Percentiles rank a stretch among this genome's conserved stretches.
These are phyloP conservation scores for Cryphonectria radicalis DNA, from an alignment of 2,329 filamentous ascomycete species.

Conservation along the genomic window DNA sequence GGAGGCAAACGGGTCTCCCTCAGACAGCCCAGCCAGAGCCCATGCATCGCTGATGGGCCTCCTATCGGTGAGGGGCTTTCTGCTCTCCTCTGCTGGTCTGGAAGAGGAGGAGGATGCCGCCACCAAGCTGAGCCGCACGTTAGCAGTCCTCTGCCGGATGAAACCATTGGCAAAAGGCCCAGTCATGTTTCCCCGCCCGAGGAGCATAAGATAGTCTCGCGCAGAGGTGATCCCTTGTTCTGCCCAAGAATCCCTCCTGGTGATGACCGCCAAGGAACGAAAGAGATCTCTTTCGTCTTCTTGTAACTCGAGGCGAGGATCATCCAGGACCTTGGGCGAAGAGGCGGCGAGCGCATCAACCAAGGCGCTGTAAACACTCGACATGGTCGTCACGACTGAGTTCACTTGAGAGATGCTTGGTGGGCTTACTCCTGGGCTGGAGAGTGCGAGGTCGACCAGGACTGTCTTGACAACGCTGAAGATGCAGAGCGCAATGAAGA, in stretches of 20 bases:
- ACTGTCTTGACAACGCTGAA: constrained; percentile 60
- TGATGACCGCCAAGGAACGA: constrained; percentile 48
- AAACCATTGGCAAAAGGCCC: constrained; percentile 47
- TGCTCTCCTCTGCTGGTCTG: constrained; percentile 40
- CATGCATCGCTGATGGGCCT: constrained; percentile 45
- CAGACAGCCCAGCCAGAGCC: constrained; percentile 36
- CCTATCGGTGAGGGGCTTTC: constrained; percentile 45
- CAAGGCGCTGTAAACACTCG: constrained; percentile 55
- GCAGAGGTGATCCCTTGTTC: constrained; percentile 51
- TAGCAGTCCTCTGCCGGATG: constrained; percentile 43
- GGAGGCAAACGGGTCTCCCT: constrained; percentile 37
- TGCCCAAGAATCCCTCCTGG: constrained; percentile 53
- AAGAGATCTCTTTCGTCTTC: constrained; percentile 51
- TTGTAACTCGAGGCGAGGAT: constrained; percentile 45
- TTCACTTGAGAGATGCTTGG: constrained; percentile 11
- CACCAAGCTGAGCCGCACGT: constrained; percentile 37
- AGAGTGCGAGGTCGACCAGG: constrained; percentile 50
- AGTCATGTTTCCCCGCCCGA: constrained; percentile 50
- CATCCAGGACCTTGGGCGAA: constrained; percentile 51
- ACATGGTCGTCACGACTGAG: constrained; percentile 43
- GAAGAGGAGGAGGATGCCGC: constrained; percentile 41
- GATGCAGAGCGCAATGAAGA: constrained; percentile 61
- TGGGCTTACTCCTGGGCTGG: constrained; percentile 31
- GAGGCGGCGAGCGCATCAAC: constrained; percentile 53
- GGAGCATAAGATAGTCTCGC: constrained; percentile 53